Evolutionary conservation across 2,329 filamentous ascomycete species (phyloP).

Genomic region (Fusarium poae): DNA sequence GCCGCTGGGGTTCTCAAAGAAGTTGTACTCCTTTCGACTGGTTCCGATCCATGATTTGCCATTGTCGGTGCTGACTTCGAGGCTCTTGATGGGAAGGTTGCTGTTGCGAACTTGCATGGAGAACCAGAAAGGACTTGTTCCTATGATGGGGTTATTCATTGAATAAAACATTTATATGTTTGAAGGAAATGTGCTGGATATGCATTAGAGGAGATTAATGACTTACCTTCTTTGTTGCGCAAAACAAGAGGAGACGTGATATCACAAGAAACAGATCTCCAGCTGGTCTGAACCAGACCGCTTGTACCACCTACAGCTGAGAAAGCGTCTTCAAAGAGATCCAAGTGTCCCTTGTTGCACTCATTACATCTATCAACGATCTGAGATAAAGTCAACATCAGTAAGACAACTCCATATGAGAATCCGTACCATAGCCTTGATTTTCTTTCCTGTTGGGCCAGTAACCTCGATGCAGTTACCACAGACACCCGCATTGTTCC

Average conservation of each 20-base stretch:
- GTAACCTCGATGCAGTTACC: constrained; percentile 73
- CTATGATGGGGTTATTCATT: not conserved
- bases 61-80: constrained; percentile 72
- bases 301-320: constrained; percentile 53
- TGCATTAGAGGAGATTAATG: constrained; percentile 9
- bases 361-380: constrained; percentile 62
- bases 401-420: fast-evolving
- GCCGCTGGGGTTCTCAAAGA: constrained; percentile 70
- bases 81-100: constrained; percentile 66
- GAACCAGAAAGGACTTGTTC: constrained; percentile 53
- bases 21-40: constrained; percentile 68
- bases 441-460: constrained; percentile 64
- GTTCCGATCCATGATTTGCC: constrained; percentile 70
- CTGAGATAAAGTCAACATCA: constrained; percentile 40
- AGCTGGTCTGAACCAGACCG: constrained; percentile 55
- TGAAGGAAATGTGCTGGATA: no score
- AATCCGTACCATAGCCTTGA: constrained; percentile 72
- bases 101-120: constrained; percentile 72
- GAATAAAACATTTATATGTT: no score
- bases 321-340: constrained; percentile 61
- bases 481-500: constrained; percentile 68
- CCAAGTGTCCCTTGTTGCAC: constrained; percentile 58
- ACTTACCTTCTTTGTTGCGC: constrained; percentile 60
- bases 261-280: constrained; percentile 56
- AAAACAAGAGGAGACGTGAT: constrained; percentile 58